Conservation (phyloP, 305 asterid species). For the Fraxinus nigra region DNA sequence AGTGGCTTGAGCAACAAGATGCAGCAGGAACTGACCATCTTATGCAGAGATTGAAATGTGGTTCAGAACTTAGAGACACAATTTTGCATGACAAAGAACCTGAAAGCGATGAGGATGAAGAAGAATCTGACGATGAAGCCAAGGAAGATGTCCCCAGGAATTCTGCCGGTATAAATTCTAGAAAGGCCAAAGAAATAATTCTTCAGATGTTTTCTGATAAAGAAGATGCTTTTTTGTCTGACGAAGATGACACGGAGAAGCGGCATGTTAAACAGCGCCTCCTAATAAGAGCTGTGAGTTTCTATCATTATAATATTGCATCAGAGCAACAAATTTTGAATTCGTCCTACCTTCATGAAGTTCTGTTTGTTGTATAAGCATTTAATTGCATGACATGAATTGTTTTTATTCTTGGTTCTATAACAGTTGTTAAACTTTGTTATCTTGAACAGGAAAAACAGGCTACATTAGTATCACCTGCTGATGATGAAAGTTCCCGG, state of each 20-base stretch:
- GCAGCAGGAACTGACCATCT: constrained; percentile 92
- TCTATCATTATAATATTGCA: background rate
- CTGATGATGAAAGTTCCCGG: constrained; percentile 71
- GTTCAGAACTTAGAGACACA: constrained; percentile 43
- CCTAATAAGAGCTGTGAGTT: constrained; percentile 61
- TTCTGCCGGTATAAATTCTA: constrained; percentile 45
- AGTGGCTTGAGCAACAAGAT: constrained; percentile 98
- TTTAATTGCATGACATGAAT: background rate
- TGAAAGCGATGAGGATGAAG: constrained; percentile 51
- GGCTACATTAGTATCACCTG: constrained; percentile 46
- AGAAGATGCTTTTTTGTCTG: constrained; percentile 76
- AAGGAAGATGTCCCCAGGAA: constrained; percentile 41
- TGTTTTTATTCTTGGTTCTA: constrained; percentile 14
- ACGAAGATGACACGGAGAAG: constrained; percentile 59
- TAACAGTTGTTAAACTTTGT: constrained; percentile 4
- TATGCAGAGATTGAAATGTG: constrained; percentile 64
- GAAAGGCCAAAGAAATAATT: constrained; percentile 72
- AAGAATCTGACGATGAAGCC: constrained; percentile 41
- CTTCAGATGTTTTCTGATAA: constrained; percentile 60
- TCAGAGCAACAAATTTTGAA: constrained; percentile 9
- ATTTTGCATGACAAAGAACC: constrained; percentile 41
- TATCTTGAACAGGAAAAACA: constrained; percentile 57
- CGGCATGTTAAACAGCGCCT: constrained; percentile 45
- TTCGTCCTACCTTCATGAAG: background rate
- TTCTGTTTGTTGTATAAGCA: background rate